These are phyloP conservation scores for Alternaria incomplexa DNA, from an alignment of 2,329 filamentous ascomycete species.

Conservation along the genomic window DNA sequence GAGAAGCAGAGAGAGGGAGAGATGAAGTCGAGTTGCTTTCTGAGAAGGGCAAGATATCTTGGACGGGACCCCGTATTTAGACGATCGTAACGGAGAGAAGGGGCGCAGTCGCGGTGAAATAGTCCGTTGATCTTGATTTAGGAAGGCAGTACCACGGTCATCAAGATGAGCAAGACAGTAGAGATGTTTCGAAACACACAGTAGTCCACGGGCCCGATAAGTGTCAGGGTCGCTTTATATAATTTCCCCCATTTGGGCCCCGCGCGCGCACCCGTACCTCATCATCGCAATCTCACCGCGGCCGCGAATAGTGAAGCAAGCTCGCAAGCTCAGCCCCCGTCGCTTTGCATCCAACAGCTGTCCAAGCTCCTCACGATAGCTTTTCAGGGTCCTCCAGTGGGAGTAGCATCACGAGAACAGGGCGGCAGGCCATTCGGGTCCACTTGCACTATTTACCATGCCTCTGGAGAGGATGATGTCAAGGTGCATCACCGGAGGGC, in stretches of 20 bases:
- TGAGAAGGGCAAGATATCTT: not conserved
- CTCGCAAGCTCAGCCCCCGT: constrained; percentile 18
- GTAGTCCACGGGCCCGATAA: not conserved
- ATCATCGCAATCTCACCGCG: constrained; percentile 8
- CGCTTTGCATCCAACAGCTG: not conserved
- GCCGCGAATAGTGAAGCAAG: constrained; percentile 16
- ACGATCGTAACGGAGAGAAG: constrained; percentile 1
- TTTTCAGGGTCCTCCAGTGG: not conserved
- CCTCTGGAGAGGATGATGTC: constrained; percentile 1
- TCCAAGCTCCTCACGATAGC: constrained; percentile 6
- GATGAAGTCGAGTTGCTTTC: not conserved
- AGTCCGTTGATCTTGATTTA: not conserved
- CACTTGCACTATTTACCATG: not conserved
- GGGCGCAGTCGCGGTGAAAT: constrained; percentile 3
- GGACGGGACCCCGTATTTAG: not conserved
- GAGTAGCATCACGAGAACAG: not conserved
- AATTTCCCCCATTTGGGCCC: constrained; percentile 8
- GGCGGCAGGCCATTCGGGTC: not conserved
- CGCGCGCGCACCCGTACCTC: constrained; percentile 13
- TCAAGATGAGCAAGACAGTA: constrained; percentile 5
- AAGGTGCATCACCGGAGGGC: not conserved
- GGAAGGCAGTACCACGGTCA: not conserved
- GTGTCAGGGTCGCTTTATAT: constrained; percentile 16
- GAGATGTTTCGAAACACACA: constrained; percentile 7
- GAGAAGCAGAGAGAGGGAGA: not conserved